Conservation (phyloP, 495 filamentous ascomycete species). For the Aspergillus egyptiacus region DNA sequence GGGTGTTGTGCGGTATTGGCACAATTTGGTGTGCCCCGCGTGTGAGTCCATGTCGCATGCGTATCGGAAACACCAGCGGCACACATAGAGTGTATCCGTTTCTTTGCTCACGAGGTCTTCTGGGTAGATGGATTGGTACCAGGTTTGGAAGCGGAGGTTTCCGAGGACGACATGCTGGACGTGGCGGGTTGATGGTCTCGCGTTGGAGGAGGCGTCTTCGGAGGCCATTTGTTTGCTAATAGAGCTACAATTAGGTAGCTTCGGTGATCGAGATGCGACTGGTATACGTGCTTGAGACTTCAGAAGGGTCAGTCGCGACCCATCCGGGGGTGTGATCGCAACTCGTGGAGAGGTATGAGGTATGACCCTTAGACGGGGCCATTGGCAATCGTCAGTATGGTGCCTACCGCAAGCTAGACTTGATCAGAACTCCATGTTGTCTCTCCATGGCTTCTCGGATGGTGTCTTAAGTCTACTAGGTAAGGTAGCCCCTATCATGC, state of each 20-base stretch:
- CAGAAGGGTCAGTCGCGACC: neutral
- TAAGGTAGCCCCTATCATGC: too few relatives aligned
- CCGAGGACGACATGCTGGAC: slow-evolving; percentile 72
- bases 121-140: slow-evolving; percentile 74
- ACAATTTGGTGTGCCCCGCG: slow-evolving; percentile 44
- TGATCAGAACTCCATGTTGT: neutral
- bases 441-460: too few relatives aligned
- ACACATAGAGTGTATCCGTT: slow-evolving; percentile 69
- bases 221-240: slow-evolving; percentile 26
- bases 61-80: slow-evolving; percentile 92
- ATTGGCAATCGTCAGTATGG: neutral
- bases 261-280: neutral
- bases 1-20: slow-evolving; percentile 32
- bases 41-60: slow-evolving; percentile 62
- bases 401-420: neutral
- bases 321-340: neutral
- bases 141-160: slow-evolving; percentile 64
- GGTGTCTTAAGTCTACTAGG: too few relatives aligned
- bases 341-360: neutral
- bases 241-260: neutral
- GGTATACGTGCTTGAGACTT: neutral
- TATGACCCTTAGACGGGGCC: slow-evolving; percentile 1
- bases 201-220: slow-evolving; percentile 19
- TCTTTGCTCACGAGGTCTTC: slow-evolving; percentile 67
- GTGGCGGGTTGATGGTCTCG: slow-evolving; percentile 50